Percentiles rank a stretch among this genome's conserved stretches.
Conservation (phyloP, 352 stramenopile species). For the Phytophthora fragariae region DNA sequence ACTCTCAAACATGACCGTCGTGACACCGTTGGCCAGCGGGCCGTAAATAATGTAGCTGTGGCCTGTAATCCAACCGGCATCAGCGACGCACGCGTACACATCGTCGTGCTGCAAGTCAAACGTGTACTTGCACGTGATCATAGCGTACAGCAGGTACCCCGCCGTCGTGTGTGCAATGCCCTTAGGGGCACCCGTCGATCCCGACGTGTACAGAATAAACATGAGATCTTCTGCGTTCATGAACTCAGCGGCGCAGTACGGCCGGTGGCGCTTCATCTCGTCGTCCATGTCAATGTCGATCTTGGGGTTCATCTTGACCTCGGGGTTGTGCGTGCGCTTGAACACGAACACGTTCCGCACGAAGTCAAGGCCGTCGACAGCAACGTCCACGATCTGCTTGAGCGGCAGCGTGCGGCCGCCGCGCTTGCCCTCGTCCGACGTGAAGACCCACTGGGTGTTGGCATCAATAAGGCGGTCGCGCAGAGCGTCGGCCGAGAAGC, state of each 20-base stretch:
- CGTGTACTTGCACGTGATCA: slow-evolving; percentile 93
- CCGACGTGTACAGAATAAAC: slow-evolving; percentile 99
- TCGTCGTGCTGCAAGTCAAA: slow-evolving; percentile 96
- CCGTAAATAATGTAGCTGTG: slow-evolving; percentile 98
- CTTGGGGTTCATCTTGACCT: slow-evolving; percentile 76
- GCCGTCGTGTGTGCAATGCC: slow-evolving; percentile 96
- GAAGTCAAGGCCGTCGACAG: slow-evolving; percentile 88
- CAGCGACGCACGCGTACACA: slow-evolving; percentile 95
- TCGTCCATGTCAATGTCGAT: slow-evolving; percentile 95
- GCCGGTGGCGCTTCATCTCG: slow-evolving; percentile 88
- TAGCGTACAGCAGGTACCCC: slow-evolving; percentile 96
- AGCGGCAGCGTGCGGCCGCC: slow-evolving; percentile 93
- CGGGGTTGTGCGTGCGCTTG: slow-evolving; percentile 83
- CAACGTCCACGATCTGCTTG: slow-evolving; percentile 96
- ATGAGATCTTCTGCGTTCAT: slow-evolving; percentile 98
- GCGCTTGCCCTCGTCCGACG: slow-evolving; percentile 92
- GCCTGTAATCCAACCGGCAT: slow-evolving; percentile 97
- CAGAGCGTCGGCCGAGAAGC: slow-evolving; percentile 95
- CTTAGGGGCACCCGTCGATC: slow-evolving; percentile 96
- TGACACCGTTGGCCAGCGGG: slow-evolving; percentile 96
- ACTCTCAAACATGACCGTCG: slow-evolving; percentile 98
- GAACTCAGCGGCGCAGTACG: slow-evolving; percentile 95
- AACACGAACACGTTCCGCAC: slow-evolving; percentile 97
- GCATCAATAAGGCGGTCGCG: slow-evolving; percentile 95
- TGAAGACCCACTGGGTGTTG: slow-evolving; percentile 93